Conservation (phyloP, 140 eudicot species). For the Erigeron philadelphicus region DNA sequence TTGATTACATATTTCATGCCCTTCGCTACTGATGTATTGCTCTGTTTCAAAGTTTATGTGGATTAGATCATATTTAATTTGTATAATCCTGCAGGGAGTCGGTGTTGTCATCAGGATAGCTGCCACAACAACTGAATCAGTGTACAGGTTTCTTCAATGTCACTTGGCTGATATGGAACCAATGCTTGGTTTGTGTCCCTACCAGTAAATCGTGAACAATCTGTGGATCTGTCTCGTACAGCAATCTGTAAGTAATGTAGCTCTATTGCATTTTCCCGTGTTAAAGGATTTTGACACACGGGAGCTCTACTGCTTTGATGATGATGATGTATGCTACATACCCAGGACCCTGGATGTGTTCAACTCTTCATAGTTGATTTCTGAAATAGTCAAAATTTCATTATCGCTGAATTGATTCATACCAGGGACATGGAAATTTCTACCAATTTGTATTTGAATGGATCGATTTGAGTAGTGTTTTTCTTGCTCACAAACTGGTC, state of each 20-base stretch:
- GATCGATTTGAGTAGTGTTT: too few relatives aligned
- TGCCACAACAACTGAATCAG: conserved; percentile 85
- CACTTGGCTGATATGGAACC: conserved; percentile 73
- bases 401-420: background rate
- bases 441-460: too few relatives aligned
- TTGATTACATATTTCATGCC: too few relatives aligned
- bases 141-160: conserved; percentile 61
- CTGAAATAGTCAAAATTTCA: background rate
- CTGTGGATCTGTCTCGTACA: background rate
- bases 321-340: conserved; percentile 11
- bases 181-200: conserved; percentile 67
- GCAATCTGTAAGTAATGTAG: conserved; percentile 9
- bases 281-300: background rate
- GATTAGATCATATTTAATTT: background rate
- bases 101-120: conserved; percentile 77
- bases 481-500: too few relatives aligned
- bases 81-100: conserved; percentile 43
- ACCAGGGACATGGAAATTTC: background rate
- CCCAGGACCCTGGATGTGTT: background rate
- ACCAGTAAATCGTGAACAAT: conserved; percentile 29
- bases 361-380: background rate
- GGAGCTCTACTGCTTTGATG: conserved; percentile 5
- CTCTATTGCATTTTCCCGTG: background rate
- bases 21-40: background rate
- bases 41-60: background rate